Conservation (phyloP, 1,139 yeast genomes). For the Taphrina confusa region DNA sequence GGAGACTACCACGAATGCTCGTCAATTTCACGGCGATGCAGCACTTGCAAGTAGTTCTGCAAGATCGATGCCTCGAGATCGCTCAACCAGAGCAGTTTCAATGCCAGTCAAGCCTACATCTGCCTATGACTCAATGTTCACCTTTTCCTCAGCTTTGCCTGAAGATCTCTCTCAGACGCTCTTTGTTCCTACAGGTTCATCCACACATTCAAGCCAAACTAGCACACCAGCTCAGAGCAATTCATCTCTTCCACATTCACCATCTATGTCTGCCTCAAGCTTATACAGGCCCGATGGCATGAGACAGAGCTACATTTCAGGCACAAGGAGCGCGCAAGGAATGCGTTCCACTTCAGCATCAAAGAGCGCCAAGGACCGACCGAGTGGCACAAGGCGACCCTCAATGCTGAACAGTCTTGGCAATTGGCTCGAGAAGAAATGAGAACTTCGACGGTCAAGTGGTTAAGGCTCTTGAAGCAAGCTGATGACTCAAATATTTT, state of each 20-base stretch:
- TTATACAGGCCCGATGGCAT: conserved; percentile 2
- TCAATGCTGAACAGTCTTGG: conserved; percentile 11
- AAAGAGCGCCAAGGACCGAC: conserved; percentile 1
- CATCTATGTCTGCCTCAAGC: conserved; percentile 1
- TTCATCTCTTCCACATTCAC: background rate
- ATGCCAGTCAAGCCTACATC: conserved; percentile 6
- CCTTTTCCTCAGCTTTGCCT: conserved; percentile 18
- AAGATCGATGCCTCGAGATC: background rate
- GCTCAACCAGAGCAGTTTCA: conserved; percentile 8
- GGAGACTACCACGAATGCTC: background rate
- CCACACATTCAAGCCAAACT: background rate
- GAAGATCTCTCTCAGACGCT: conserved; percentile 11
- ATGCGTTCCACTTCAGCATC: background rate
- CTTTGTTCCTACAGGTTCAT: conserved; percentile 1
- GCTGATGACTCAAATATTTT: background rate
- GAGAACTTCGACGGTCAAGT: background rate
- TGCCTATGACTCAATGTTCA: conserved; percentile 18
- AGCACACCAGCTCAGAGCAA: background rate
- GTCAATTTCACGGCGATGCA: background rate
- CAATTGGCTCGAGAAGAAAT: conserved; percentile 19
- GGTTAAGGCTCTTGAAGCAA: background rate
- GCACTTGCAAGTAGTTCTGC: background rate
- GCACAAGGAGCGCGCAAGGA: background rate
- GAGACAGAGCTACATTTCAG: conserved; percentile 11
- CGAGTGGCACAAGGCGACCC: conserved; percentile 5